phyloP scores from a whole-genome alignment of 805 yeast genomes.

The Metschnikowia colocasiae region DNA sequence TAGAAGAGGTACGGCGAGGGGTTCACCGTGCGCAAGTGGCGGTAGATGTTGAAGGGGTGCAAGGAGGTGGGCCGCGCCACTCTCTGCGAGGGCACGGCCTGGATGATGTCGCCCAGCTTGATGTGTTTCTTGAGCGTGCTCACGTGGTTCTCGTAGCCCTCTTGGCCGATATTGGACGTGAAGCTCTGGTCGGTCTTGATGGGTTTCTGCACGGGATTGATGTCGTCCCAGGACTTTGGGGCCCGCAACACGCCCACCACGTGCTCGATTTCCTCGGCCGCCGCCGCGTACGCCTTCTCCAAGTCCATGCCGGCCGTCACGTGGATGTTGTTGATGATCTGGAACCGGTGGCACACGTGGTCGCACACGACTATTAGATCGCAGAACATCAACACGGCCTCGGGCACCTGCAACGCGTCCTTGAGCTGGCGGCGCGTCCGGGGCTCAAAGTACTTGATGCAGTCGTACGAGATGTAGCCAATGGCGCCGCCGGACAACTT shows the following conservation, averaged over 20 bases:
- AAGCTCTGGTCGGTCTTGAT: conserved; percentile 66
- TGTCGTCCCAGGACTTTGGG: conserved; percentile 39
- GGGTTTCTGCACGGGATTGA: conserved; percentile 71
- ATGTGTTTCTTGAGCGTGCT: conserved; percentile 72
- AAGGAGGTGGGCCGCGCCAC: conserved; percentile 91
- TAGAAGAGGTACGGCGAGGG: conserved; percentile 97
- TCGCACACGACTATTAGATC: conserved; percentile 90
- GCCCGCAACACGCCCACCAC: conserved; percentile 50
- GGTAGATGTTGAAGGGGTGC: conserved; percentile 94
- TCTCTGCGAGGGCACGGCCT: conserved; percentile 97
- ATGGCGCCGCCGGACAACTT: conserved; percentile 91
- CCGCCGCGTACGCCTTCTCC: conserved; percentile 46
- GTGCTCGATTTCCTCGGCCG: conserved; percentile 54
- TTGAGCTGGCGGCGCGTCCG: conserved; percentile 69
- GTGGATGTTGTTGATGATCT: conserved; percentile 77
- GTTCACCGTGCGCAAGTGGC: conserved; percentile 91
- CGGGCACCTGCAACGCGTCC: conserved; percentile 84
- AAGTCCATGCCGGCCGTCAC: conserved; percentile 31
- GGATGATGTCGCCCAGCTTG: conserved; percentile 88
- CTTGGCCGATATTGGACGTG: conserved; percentile 87
- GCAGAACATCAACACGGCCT: conserved; percentile 85
- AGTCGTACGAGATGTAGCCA: conserved; percentile 94
- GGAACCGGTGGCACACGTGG: conserved; percentile 90
- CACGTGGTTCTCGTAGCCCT: conserved; percentile 88
- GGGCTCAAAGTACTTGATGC: conserved; percentile 96